Percentiles rank a stretch among this genome's conserved stretches.
Conservation (phyloP, 441 rosid species). For the Adansonia grandidieri region DNA sequence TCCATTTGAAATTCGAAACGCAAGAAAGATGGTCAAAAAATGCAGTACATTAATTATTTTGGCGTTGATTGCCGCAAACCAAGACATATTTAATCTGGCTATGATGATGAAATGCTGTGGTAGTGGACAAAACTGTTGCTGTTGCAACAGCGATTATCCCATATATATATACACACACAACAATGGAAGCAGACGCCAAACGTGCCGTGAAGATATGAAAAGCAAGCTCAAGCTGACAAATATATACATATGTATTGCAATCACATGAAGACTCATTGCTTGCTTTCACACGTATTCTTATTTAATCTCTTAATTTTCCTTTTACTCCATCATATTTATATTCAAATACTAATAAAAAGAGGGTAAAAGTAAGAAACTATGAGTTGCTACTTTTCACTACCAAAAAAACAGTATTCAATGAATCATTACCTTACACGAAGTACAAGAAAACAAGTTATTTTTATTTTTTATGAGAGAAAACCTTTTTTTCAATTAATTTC, state of each 20-base stretch:
- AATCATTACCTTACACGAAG: neutral
- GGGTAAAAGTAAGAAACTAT: neutral
- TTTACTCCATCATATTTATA: neutral
- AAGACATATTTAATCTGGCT: neutral
- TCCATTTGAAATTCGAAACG: neutral
- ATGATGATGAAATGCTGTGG: neutral
- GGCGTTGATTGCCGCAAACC: constrained; percentile 6
- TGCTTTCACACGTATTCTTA: constrained; percentile 4
- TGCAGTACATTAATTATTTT: neutral
- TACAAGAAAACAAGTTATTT: no score
- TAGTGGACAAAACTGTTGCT: neutral
- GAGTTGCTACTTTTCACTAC: no score
- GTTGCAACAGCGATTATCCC: neutral
- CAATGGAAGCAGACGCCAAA: neutral
- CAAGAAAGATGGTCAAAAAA: neutral
- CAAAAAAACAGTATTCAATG: no score
- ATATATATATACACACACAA: neutral
- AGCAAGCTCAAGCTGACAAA: constrained; percentile 1
- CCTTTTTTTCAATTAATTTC: no score
- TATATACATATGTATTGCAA: neutral
- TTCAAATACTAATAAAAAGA: no score
- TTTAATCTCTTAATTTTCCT: no score
- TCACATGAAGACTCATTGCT: constrained; percentile 1
- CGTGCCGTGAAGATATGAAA: neutral
- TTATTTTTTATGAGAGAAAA: no score